Percentiles rank a stretch among this genome's conserved stretches.
Conservation (phyloP, 2,329 filamentous ascomycete genomes). For the Talaromyces sp. region DNA sequence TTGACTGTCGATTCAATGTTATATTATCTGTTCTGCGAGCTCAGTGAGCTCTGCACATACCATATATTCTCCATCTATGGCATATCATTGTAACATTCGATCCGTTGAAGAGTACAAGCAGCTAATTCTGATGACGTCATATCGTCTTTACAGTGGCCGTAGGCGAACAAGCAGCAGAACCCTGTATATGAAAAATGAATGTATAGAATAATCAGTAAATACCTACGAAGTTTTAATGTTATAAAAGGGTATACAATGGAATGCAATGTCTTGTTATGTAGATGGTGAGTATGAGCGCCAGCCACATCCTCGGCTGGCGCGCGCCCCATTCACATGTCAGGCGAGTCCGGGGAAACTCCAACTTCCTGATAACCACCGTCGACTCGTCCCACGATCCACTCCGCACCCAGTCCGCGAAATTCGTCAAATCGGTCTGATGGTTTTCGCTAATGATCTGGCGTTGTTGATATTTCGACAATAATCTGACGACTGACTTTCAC, state of each 20-base stretch:
- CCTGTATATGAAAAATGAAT: not conserved
- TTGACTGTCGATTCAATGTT: not conserved
- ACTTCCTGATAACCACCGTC: not conserved
- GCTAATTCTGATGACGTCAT: not conserved
- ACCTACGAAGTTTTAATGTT: not conserved
- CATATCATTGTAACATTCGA: not conserved
- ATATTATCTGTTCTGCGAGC: not conserved
- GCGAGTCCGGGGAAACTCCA: not conserved
- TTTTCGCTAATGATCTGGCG: not conserved
- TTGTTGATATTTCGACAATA: not conserved
- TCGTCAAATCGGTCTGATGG: not conserved
- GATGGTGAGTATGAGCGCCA: not conserved
- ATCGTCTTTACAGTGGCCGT: not conserved
- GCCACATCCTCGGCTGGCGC: slow-evolving; percentile 9
- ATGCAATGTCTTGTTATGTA: not conserved
- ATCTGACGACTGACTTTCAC: not conserved
- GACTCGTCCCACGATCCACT: not conserved
- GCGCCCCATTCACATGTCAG: slow-evolving; percentile 3
- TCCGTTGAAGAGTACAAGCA: not conserved
- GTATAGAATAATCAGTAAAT: not conserved
- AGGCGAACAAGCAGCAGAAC: not conserved
- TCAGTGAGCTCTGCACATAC: not conserved
- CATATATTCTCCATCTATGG: not conserved
- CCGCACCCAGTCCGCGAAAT: not conserved
- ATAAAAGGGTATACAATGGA: not conserved